Evolutionary conservation across 2,329 filamentous ascomycete genomes (phyloP).

Genomic region (Xylaria digitata): DNA sequence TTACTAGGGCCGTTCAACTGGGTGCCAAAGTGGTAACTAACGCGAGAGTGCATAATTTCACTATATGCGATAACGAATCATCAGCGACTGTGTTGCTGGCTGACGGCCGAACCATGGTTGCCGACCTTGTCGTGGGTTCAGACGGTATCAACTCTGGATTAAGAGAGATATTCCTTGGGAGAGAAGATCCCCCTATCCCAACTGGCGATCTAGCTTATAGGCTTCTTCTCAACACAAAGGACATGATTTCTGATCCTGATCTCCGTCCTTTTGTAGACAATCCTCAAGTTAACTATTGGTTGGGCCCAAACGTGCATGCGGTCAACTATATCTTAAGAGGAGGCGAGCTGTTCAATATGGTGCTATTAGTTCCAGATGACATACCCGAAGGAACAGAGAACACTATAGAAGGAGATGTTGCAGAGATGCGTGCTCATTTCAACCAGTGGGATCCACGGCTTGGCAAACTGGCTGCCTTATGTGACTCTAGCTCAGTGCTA

Average conservation of each 20-base stretch:
- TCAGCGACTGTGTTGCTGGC: slow-evolving; percentile 54
- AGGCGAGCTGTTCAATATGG: slow-evolving; percentile 62
- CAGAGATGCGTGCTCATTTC: slow-evolving; percentile 60
- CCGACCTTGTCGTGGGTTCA: slow-evolving; percentile 60
- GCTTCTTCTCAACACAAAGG: slow-evolving; percentile 58
- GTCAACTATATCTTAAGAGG: slow-evolving; percentile 64
- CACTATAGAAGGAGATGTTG: slow-evolving; percentile 50
- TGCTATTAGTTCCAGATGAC: slow-evolving; percentile 62
- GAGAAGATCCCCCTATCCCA: slow-evolving; percentile 58
- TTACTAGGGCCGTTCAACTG: slow-evolving; percentile 60
- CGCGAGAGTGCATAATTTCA: slow-evolving; percentile 57
- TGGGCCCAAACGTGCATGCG: slow-evolving; percentile 63
- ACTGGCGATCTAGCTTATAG: slow-evolving; percentile 65
- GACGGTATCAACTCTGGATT: slow-evolving; percentile 61
- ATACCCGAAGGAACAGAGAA: slow-evolving; percentile 56
- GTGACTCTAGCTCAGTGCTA: slow-evolving; percentile 60
- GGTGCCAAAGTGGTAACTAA: slow-evolving; percentile 60
- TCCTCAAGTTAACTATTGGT: slow-evolving; percentile 64
- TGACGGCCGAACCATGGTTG: slow-evolving; percentile 52
- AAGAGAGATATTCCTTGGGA: slow-evolving; percentile 57
- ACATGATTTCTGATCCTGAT: slow-evolving; percentile 60
- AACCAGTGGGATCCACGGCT: slow-evolving; percentile 68
- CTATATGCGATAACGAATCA: slow-evolving; percentile 48
- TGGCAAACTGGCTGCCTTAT: slow-evolving; percentile 66
- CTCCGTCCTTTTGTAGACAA: slow-evolving; percentile 57